These are phyloP conservation scores for Knufia petricola DNA, from an alignment of 2,329 filamentous ascomycete species.

Conservation along the genomic window DNA sequence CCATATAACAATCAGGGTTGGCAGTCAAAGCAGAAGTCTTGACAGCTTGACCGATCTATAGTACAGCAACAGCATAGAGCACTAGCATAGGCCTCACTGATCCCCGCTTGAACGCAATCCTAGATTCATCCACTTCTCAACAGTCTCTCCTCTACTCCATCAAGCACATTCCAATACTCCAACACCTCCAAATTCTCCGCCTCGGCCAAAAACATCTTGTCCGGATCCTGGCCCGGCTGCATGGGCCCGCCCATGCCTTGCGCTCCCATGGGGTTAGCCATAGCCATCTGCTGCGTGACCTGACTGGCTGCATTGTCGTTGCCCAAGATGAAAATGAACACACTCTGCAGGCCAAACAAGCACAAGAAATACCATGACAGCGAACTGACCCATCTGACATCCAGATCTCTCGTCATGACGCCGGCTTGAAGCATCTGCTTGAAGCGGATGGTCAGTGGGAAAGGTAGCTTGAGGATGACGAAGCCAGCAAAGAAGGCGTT, in stretches of 20 bases:
- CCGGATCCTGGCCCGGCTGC: conserved; percentile 82
- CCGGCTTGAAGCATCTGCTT: conserved; percentile 99
- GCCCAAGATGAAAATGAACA: conserved; percentile 93
- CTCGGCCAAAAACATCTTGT: conserved; percentile 89
- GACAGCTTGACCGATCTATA: too few relatives aligned
- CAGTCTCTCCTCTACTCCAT: conserved; percentile 77
- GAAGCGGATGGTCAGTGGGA: conserved; percentile 96
- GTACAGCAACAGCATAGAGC: too few relatives aligned
- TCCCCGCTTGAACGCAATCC: too few relatives aligned
- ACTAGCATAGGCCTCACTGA: too few relatives aligned
- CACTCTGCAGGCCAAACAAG: conserved; percentile 88
- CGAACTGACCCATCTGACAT: conserved; percentile 96
- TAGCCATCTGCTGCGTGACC: conserved; percentile 66
- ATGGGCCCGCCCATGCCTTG: conserved; percentile 56
- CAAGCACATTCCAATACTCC: conserved; percentile 84
- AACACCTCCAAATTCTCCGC: conserved; percentile 92
- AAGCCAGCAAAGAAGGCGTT: conserved; percentile 98
- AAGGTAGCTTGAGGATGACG: conserved; percentile 96
- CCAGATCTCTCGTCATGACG: conserved; percentile 89
- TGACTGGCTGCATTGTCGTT: conserved; percentile 76
- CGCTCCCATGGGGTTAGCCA: conserved; percentile 50
- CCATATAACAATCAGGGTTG: too few relatives aligned
- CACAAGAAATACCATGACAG: conserved; percentile 99
- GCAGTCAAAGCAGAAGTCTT: too few relatives aligned
- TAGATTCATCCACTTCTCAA: conserved; percentile 41